Percentiles rank a stretch among this genome's conserved stretches.
These are phyloP conservation scores for Chrysophaeum taylorii DNA, from an alignment of 352 stramenopile genomes.

Conservation along the genomic window DNA sequence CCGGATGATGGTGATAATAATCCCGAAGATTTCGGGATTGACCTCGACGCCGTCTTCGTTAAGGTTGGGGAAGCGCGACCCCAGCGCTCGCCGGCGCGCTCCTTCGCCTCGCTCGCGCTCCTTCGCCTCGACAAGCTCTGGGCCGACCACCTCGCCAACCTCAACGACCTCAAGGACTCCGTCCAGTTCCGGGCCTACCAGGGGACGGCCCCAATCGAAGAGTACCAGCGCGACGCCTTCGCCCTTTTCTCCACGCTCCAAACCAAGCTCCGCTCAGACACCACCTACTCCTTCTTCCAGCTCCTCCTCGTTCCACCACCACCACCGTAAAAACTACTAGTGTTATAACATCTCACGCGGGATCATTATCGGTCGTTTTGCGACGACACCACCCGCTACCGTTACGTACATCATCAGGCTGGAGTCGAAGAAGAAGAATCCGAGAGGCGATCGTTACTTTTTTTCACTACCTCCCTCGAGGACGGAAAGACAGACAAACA, in stretches of 20 bases:
- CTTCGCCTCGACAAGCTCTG: conserved; percentile 64
- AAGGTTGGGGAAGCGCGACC: conserved; percentile 29
- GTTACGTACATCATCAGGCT: too few relatives aligned
- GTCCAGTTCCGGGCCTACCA: conserved; percentile 56
- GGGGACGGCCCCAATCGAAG: conserved; percentile 47
- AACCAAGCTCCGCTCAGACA: conserved; percentile 57
- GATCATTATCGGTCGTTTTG: too few relatives aligned
- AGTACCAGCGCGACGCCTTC: conserved; percentile 53
- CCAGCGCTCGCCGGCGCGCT: conserved; percentile 39
- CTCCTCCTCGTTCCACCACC: too few relatives aligned
- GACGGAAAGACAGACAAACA: too few relatives aligned
- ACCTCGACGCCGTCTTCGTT: conserved; percentile 53
- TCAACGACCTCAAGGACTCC: conserved; percentile 65
- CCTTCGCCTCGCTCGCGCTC: conserved; percentile 52
- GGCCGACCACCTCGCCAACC: conserved; percentile 59
- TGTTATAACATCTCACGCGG: too few relatives aligned
- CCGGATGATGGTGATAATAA: conserved; percentile 34
- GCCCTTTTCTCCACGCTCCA: conserved; percentile 55
- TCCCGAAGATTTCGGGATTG: conserved; percentile 40
- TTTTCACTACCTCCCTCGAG: too few relatives aligned
- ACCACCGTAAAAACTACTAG: too few relatives aligned
- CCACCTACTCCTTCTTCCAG: conserved; percentile 65
- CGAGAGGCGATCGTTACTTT: too few relatives aligned
- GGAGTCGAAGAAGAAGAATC: too few relatives aligned
- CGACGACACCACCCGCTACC: too few relatives aligned